Conservation (phyloP, 2,329 filamentous ascomycete species). For the Trichophyton benhamiae region DNA sequence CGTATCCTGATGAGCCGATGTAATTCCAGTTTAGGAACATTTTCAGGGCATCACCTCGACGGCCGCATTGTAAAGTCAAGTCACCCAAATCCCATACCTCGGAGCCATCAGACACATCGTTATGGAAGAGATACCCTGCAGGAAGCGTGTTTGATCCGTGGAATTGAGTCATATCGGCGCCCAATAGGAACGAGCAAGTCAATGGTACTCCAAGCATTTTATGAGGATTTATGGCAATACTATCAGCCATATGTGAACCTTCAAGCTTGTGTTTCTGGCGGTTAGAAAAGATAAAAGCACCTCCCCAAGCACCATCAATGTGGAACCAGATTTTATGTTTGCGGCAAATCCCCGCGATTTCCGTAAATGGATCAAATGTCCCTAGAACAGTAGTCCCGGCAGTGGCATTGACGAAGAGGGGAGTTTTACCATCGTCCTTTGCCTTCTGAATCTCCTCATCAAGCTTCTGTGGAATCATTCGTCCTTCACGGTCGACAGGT, state of each 20-base stretch:
- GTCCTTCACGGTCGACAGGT: conserved; percentile 57
- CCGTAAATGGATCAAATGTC: conserved; percentile 68
- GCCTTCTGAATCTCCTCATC: conserved; percentile 50
- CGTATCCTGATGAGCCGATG: conserved; percentile 67
- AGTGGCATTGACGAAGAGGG: conserved; percentile 90
- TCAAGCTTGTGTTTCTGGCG: conserved; percentile 51
- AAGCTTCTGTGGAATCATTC: conserved; percentile 58
- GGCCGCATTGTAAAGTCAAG: conserved; percentile 83
- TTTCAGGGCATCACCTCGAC: conserved; percentile 74
- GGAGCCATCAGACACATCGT: conserved; percentile 28
- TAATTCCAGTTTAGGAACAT: conserved; percentile 81
- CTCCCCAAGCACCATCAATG: conserved; percentile 86
- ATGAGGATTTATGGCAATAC: conserved; percentile 81
- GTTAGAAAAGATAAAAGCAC: conserved; percentile 64
- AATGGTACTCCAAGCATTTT: conserved; percentile 92
- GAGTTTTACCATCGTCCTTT: conserved; percentile 57
- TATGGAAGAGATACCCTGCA: conserved; percentile 76
- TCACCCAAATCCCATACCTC: conserved; percentile 85
- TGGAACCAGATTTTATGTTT: conserved; percentile 76
- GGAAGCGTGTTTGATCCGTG: conserved; percentile 73
- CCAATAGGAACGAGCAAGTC: conserved; percentile 81
- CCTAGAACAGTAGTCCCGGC: conserved; percentile 90
- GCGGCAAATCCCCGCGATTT: conserved; percentile 58
- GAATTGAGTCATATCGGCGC: conserved; percentile 62
- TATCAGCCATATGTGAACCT: conserved; percentile 64